phyloP scores from a whole-genome alignment of 352 stramenopile genomes.

The Halophytophthora batemanensis region DNA sequence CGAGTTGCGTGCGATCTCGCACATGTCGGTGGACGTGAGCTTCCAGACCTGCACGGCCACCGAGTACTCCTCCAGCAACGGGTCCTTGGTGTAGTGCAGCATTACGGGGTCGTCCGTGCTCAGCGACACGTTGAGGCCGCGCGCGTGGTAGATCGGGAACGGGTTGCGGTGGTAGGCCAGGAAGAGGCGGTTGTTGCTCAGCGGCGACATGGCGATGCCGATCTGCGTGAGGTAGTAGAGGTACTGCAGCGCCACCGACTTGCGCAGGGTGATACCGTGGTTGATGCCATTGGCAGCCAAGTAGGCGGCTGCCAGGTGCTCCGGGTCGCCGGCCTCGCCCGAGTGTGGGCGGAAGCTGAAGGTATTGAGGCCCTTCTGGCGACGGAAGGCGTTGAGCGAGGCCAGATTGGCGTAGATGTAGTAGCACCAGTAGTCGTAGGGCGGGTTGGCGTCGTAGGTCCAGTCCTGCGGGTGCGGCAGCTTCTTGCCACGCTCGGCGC shows the following conservation, averaged over 20 bases:
- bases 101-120: conserved; percentile 98
- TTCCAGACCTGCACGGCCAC: conserved; percentile 93
- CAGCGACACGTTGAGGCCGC: conserved; percentile 97
- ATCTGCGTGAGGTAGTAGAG: conserved; percentile 99
- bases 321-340: conserved; percentile 96
- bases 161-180: conserved; percentile 94
- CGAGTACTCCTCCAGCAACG: conserved; percentile 96
- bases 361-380: conserved; percentile 83
- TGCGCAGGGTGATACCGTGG: conserved; percentile 98
- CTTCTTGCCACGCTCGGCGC: conserved; percentile 70
- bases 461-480: conserved; percentile 82
- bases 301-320: conserved; percentile 93
- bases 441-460: conserved; percentile 88
- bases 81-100: conserved; percentile 98
- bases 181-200: conserved; percentile 96
- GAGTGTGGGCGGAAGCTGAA: conserved; percentile 98
- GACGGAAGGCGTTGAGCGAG: conserved; percentile 93
- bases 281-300: conserved; percentile 95
- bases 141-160: conserved; percentile 94
- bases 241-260: conserved; percentile 96
- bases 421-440: conserved; percentile 96
- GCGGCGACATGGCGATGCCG: conserved; percentile 91
- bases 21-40: conserved; percentile 96
- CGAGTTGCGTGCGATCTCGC: conserved; percentile 98
- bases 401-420: conserved; percentile 98